phyloP scores from a whole-genome alignment of 164 flowering plant species.

The Vitis rotundifolia region DNA sequence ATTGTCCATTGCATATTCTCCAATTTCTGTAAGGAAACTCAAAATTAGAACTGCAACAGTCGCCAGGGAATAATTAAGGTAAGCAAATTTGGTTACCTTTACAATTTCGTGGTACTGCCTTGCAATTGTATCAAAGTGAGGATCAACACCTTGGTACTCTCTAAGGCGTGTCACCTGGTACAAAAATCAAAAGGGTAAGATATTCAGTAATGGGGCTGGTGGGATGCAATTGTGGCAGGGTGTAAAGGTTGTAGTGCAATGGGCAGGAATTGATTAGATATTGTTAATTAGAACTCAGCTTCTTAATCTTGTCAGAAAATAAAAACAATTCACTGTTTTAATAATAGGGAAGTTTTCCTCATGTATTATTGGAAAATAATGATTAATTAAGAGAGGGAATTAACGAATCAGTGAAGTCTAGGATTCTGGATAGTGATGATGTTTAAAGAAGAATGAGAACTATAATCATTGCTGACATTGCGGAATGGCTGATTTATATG shows the following conservation, averaged over 20 bases:
- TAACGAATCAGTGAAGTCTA: too few relatives aligned
- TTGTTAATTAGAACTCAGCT: too few relatives aligned
- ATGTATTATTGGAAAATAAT: too few relatives aligned
- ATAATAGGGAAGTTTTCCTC: too few relatives aligned
- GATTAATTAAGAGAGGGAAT: too few relatives aligned
- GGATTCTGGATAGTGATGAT: neutral
- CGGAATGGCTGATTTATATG: neutral
- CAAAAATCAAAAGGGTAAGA: neutral
- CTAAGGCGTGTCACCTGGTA: constrained; percentile 85
- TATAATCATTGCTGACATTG: neutral
- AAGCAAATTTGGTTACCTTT: constrained; percentile 41
- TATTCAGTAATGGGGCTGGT: too few relatives aligned
- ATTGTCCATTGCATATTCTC: constrained; percentile 96
- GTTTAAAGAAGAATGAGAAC: neutral
- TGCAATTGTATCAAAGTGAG: constrained; percentile 89
- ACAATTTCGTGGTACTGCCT: constrained; percentile 94
- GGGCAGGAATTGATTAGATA: too few relatives aligned
- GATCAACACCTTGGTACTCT: constrained; percentile 98
- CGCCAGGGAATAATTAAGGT: neutral
- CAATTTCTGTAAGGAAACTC: constrained; percentile 55
- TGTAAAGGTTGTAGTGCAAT: too few relatives aligned
- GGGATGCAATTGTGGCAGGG: too few relatives aligned
- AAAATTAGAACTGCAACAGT: neutral
- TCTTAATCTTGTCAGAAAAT: too few relatives aligned
- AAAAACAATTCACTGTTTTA: too few relatives aligned